A percentile compares a stretch with the other conserved stretches of the same genome.
Conservation (phyloP, 2,329 filamentous ascomycete species). For the Aspergillus bombycis region DNA sequence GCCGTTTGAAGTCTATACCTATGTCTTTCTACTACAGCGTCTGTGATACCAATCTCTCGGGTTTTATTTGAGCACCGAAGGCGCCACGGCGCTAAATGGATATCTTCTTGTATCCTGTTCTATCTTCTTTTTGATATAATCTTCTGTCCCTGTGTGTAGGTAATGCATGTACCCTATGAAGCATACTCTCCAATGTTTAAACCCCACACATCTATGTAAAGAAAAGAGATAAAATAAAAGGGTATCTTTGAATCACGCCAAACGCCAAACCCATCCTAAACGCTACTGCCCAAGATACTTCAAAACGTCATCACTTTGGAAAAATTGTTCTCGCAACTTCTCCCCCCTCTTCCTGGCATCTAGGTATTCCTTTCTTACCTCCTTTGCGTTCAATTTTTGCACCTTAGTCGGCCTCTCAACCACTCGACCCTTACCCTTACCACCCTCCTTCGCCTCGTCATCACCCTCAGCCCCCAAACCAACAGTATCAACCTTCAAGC, state of each 20-base stretch:
- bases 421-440: conserved; percentile 29
- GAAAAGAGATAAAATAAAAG: background rate
- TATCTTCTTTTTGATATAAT: conserved; percentile 8
- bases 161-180: conserved; percentile 6
- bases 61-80: conserved; percentile 17
- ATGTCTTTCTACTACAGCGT: conserved; percentile 28
- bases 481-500: conserved; percentile 71
- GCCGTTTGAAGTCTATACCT: conserved; percentile 17
- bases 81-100: conserved; percentile 13
- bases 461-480: conserved; percentile 64
- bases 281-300: conserved; percentile 63
- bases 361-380: conserved; percentile 63
- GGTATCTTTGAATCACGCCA: conserved; percentile 12
- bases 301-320: conserved; percentile 73
- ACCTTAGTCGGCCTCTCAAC: conserved; percentile 45
- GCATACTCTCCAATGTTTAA: background rate
- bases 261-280: conserved; percentile 2
- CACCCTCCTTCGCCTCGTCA: conserved; percentile 34
- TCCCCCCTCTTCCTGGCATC: conserved; percentile 67
- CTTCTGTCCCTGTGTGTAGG: conserved; percentile 9
- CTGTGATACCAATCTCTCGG: conserved; percentile 38
- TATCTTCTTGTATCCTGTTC: conserved; percentile 5
- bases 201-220: background rate
- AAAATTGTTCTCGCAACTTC: conserved; percentile 71
- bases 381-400: conserved; percentile 68